These are phyloP conservation scores for Ploettnerulaceae sp. DNA, from an alignment of 2,329 filamentous ascomycete genomes.

Conservation along the genomic window DNA sequence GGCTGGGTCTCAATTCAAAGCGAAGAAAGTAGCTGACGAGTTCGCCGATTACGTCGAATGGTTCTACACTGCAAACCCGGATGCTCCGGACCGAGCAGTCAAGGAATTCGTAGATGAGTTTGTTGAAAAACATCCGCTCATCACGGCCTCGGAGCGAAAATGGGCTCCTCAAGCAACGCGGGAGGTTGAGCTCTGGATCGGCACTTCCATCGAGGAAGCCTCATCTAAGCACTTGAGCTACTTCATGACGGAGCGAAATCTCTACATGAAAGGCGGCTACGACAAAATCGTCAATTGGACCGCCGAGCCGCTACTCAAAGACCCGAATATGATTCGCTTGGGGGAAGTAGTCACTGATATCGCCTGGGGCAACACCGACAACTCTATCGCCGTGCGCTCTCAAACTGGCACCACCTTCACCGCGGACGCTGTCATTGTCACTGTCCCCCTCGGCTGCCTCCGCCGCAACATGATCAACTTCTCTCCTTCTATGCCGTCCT, in stretches of 20 bases:
- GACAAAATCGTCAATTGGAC: constrained; percentile 41
- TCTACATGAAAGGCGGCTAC: constrained; percentile 44
- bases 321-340: constrained; percentile 36
- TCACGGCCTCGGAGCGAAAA: constrained; percentile 39
- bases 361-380: constrained; percentile 35
- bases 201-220: constrained; percentile 38
- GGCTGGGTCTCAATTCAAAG: constrained; percentile 42
- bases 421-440: constrained; percentile 39
- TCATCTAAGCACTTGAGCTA: constrained; percentile 41
- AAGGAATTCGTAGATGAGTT: constrained; percentile 39
- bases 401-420: constrained; percentile 25
- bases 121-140: constrained; percentile 38
- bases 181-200: constrained; percentile 42
- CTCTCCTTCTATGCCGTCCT: constrained; percentile 35
- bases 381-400: constrained; percentile 29
- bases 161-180: constrained; percentile 42
- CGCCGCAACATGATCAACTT: constrained; percentile 39
- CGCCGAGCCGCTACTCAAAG: constrained; percentile 34
- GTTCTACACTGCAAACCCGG: constrained; percentile 39
- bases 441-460: constrained; percentile 38
- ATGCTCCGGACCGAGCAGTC: constrained; percentile 38
- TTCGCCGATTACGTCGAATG: constrained; percentile 40
- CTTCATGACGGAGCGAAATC: constrained; percentile 41
- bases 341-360: constrained; percentile 38
- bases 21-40: constrained; percentile 43